Conservation (phyloP, 2,329 filamentous ascomycete genomes). For the Anthostomella pinea region DNA sequence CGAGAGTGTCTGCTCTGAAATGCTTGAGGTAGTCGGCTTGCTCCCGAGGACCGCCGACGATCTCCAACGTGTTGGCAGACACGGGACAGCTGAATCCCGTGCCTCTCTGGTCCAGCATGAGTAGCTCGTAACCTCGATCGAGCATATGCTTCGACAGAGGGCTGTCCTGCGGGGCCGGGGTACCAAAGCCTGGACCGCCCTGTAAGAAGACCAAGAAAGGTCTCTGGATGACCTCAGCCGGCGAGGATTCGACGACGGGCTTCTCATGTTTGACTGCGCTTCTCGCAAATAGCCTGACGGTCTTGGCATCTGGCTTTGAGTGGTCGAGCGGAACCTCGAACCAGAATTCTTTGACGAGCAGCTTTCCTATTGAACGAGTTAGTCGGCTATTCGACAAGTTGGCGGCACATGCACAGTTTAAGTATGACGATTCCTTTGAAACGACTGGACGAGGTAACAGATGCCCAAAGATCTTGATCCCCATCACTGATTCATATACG, state of each 20-base stretch:
- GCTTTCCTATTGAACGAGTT: conserved; percentile 55
- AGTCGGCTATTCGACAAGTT: conserved; percentile 12
- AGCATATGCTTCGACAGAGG: conserved; percentile 69
- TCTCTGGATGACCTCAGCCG: conserved; percentile 38
- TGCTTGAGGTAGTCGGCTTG: conserved; percentile 79
- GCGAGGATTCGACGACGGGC: conserved; percentile 49
- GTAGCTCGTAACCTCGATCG: conserved; percentile 76
- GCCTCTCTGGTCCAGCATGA: conserved; percentile 88
- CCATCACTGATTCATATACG: no score
- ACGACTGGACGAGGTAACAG: no score
- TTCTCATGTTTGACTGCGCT: conserved; percentile 66
- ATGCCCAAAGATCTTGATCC: no score
- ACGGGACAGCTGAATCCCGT: conserved; percentile 83
- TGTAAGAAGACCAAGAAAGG: conserved; percentile 73
- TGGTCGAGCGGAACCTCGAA: conserved; percentile 87
- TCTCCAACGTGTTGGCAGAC: conserved; percentile 66
- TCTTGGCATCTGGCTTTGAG: conserved; percentile 54
- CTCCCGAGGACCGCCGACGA: conserved; percentile 59
- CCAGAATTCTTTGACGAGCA: conserved; percentile 76
- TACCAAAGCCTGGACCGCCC: conserved; percentile 82
- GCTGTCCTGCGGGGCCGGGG: conserved; percentile 69
- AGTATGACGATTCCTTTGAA: no score
- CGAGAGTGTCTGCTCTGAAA: conserved; percentile 88
- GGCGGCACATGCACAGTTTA: no score
- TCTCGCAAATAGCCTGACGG: conserved; percentile 74